Base-by-base conservation (phyloP, 768 basidiomycete species). In the Rhizopogon roseolus region DNA sequence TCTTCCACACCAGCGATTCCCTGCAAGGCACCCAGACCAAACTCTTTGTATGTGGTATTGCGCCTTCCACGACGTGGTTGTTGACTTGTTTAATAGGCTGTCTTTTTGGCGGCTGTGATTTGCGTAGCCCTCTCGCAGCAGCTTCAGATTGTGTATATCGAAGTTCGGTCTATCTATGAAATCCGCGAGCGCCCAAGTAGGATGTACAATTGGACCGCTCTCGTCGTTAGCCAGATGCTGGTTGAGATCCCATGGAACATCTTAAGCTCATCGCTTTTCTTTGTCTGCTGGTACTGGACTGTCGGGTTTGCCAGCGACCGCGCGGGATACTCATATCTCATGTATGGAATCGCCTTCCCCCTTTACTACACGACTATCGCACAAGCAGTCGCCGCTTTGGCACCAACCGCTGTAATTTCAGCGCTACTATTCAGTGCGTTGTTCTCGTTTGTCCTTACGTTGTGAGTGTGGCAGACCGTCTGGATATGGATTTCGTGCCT, bases 211-310 rank as follows among this genome's bases (percentile, higher is more conserved):
- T 88, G 85, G 86, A 73, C 78, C 0, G 81, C 82, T 0, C 70
- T 85, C 27, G 55, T 82, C 25, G 78, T 80, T 0, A 72, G 82
- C 0, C 79, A 80, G 59, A 69, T 85, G 40, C 57, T 85, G 10
- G 73, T 78, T 3, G 84, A 84, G 56, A 48, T 85, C 1, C 84
- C 84, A 1, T 85, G 81, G 80, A 84, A 84, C 57, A 76, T 85
- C 37, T 7, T 81, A 4, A 79, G 79, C 29, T 81, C 83, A 1
- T 71, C 76, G 0, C 52, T 88, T 11, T 77, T 83, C 68, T 89
- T 80, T 71, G 60, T 85, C 50, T 80, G 77, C 59, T 88, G 85
- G 85, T 88, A 77, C 66, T 86, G 81, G 81, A 84, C 84, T 5
- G 81, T 86, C 48, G 85, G 85, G 0, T 83, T 82, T 60, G 71